Percentiles rank a stretch among this genome's conserved stretches.
Conservation (phyloP, 2,329 filamentous ascomycete genomes). For the Pezicula neosporulosa region DNA sequence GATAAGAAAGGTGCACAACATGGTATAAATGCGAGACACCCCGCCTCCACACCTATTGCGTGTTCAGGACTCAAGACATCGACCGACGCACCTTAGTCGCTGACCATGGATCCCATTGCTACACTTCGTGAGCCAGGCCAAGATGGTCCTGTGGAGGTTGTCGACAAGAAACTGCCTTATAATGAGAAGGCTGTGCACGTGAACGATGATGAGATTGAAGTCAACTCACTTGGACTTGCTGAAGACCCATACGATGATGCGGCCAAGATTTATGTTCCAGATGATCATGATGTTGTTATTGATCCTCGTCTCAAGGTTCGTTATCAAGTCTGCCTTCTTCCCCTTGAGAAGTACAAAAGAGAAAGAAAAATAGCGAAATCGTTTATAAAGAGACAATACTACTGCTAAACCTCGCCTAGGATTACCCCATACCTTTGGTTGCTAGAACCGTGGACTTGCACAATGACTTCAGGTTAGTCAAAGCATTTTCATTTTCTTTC, state of each 20-base stretch:
- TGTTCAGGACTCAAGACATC: no score
- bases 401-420: constrained; percentile 25
- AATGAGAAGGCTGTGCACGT: neutral
- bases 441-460: constrained; percentile 30
- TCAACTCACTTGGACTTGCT: neutral
- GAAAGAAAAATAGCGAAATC: no score
- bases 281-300: constrained; percentile 26
- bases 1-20: no score
- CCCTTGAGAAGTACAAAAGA: no score
- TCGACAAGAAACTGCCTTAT: neutral
- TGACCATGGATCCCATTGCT: neutral
- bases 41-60: no score
- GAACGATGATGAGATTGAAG: neutral
- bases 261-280: constrained; percentile 18
- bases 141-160: neutral
- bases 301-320: neutral
- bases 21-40: no score
- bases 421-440: constrained; percentile 30
- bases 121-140: neutral
- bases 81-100: no score
- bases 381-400: no score
- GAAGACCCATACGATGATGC: neutral
- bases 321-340: no score
- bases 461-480: constrained; percentile 25
- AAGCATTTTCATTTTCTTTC: no score